Percentiles rank a stretch among this genome's conserved stretches.
Conservation (phyloP, 352 stramenopile genomes). For the Phytophthora constricta region DNA sequence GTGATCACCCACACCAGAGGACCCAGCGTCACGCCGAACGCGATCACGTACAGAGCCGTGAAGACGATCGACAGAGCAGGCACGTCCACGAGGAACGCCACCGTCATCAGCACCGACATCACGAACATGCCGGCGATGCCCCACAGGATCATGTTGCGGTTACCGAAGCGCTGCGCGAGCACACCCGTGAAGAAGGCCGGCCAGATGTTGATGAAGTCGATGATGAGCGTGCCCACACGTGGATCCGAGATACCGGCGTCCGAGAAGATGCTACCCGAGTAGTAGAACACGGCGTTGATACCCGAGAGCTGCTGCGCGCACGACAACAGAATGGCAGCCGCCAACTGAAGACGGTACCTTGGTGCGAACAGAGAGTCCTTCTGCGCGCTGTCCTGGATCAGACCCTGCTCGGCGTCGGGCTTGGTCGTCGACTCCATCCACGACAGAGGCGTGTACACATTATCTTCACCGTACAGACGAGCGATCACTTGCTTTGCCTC, state of each 20-base stretch:
- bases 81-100: conserved; percentile 34
- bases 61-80: conserved; percentile 31
- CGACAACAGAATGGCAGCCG: conserved; percentile 43
- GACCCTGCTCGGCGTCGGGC: conserved; percentile 21
- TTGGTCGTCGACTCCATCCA: conserved; percentile 31
- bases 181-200: conserved; percentile 25
- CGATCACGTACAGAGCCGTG: conserved; percentile 25
- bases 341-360: conserved; percentile 44
- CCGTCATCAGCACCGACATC: conserved; percentile 31
- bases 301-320: conserved; percentile 56
- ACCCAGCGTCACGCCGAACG: conserved; percentile 19
- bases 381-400: conserved; percentile 21
- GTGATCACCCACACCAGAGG: conserved; percentile 27
- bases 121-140: conserved; percentile 38
- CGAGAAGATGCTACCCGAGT: conserved; percentile 19
- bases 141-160: conserved; percentile 53
- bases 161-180: conserved; percentile 49
- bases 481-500: conserved; percentile 27
- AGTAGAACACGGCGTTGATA: conserved; percentile 46
- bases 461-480: conserved; percentile 32
- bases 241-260: conserved; percentile 21
- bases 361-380: conserved; percentile 26
- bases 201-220: conserved; percentile 27
- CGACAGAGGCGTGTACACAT: conserved; percentile 32
- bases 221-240: conserved; percentile 18